These are phyloP conservation scores for Fusarium pseudonygamai DNA, from an alignment of 2,329 filamentous ascomycete species.

Conservation along the genomic window DNA sequence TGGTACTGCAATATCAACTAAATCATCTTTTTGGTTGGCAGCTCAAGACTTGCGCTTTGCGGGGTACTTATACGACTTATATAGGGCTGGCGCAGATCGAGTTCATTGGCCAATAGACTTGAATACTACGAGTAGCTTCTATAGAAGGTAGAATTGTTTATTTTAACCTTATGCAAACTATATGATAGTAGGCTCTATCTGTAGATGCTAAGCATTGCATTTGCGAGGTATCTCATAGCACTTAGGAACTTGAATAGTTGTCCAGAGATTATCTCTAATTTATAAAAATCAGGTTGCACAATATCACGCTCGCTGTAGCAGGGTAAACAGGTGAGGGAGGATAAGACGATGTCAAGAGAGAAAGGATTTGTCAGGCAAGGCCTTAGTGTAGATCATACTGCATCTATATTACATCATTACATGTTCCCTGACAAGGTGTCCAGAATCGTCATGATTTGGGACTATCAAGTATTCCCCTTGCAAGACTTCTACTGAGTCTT, in stretches of 20 bases:
- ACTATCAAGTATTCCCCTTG: background rate
- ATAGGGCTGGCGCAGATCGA: background rate
- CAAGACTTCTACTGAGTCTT: background rate
- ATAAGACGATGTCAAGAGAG: background rate
- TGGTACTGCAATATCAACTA: fast-evolving
- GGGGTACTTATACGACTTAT: background rate
- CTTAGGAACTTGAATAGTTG: background rate
- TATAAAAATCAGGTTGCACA: too few relatives aligned
- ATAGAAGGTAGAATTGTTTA: background rate
- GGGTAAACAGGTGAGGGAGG: background rate
- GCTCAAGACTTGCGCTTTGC: background rate
- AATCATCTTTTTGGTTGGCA: background rate
- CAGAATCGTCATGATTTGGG: background rate
- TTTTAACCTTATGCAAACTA: background rate
- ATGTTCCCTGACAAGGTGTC: background rate
- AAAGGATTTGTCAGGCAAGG: background rate
- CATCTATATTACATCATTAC: background rate
- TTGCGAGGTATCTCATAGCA: background rate
- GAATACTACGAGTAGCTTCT: background rate
- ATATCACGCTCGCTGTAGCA: too few relatives aligned
- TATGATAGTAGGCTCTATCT: background rate
- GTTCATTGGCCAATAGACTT: background rate
- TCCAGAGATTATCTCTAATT: too few relatives aligned
- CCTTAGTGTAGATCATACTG: background rate
- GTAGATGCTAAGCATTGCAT: background rate